A percentile compares a stretch with the other conserved stretches of the same genome.
These are phyloP conservation scores for Persicaria tinctoria DNA, from an alignment of 148 eudicot genomes.

Conservation along the genomic window DNA sequence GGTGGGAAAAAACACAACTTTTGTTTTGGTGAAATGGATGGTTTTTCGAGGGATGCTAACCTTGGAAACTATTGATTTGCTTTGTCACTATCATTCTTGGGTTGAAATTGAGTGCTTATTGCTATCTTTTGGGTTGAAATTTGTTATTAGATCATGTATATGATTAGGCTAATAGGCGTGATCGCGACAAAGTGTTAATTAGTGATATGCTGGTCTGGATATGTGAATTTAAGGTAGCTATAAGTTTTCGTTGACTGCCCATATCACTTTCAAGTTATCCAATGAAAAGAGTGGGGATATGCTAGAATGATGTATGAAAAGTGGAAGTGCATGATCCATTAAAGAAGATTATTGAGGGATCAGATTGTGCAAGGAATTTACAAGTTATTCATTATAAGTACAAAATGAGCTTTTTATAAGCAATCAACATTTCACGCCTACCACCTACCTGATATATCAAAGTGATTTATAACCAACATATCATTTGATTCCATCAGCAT, in stretches of 20 bases:
- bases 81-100: background rate
- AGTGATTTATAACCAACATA: background rate
- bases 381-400: background rate
- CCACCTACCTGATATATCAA: background rate
- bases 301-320: slow-evolving; percentile 5
- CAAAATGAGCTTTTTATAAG: too few species aligned
- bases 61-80: slow-evolving; percentile 5
- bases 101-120: slow-evolving; percentile 1
- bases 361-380: background rate
- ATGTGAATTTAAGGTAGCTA: slow-evolving; percentile 1
- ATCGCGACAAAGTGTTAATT: background rate
- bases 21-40: background rate
- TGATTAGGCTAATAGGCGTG: background rate
- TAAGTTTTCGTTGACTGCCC: background rate
- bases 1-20: background rate
- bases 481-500: slow-evolving; percentile 4
- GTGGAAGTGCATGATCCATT: background rate
- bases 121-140: slow-evolving; percentile 6
- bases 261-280: background rate
- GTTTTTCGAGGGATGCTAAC: slow-evolving; percentile 7
- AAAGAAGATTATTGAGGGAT: background rate
- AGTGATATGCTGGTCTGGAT: background rate
- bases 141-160: background rate
- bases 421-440: too few species aligned
- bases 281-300: background rate